These are phyloP conservation scores for Pterocarpus santalinus DNA, from an alignment of 306 rosid species.

Conservation along the genomic window DNA sequence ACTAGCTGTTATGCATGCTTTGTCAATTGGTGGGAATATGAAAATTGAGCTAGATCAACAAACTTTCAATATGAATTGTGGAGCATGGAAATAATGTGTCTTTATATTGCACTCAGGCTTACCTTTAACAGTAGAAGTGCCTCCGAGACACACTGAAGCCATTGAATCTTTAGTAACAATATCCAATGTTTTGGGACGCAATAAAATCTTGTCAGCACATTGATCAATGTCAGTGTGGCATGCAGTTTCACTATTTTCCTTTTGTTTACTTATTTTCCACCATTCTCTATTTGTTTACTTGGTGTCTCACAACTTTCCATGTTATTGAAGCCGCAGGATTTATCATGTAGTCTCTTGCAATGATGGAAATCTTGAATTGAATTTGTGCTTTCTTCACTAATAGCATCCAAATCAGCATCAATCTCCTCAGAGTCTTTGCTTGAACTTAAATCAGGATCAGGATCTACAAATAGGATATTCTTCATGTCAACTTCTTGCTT, in stretches of 20 bases:
- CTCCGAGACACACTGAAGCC: background rate
- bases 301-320: background rate
- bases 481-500: slow-evolving; percentile 28
- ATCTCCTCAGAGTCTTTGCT: background rate
- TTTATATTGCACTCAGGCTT: background rate
- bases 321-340: background rate
- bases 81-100: background rate
- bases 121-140: background rate
- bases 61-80: background rate
- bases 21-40: too few species aligned
- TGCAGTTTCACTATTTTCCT: background rate
- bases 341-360: background rate
- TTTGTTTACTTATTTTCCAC: background rate
- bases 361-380: too few species aligned
- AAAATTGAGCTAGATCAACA: background rate
- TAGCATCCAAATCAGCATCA: too few species aligned
- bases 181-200: slow-evolving; percentile 8
- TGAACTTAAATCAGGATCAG: slow-evolving; percentile 5
- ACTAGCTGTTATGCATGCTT: too few species aligned
- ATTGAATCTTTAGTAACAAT: background rate
- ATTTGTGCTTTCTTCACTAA: too few species aligned
- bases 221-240: slow-evolving; percentile 16
- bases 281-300: background rate
- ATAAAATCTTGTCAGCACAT: background rate
- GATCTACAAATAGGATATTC: slow-evolving; percentile 37